Evolutionary conservation across 2,329 filamentous ascomycete species (phyloP).

Genomic region (Byssochlamys sp.): DNA sequence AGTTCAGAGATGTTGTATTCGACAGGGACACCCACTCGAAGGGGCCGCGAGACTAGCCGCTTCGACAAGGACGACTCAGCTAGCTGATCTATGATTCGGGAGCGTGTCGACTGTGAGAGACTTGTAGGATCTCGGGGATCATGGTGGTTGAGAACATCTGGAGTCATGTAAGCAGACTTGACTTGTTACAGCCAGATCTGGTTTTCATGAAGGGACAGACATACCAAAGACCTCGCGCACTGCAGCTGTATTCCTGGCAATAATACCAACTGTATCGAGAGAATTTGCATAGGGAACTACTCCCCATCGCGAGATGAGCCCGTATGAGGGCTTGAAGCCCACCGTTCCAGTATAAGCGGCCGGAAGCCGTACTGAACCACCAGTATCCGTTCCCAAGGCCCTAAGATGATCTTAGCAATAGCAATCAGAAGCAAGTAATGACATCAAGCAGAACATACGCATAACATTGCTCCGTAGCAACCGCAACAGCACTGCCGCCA

Average conservation of each 20-base stretch:
- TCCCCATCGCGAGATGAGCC: constrained; percentile 72
- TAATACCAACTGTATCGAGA: constrained; percentile 75
- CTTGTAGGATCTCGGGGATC: constrained; percentile 70
- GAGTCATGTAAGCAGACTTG: constrained; percentile 3
- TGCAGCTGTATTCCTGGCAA: constrained; percentile 48
- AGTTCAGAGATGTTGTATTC: constrained; percentile 89
- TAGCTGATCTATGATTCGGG: constrained; percentile 39
- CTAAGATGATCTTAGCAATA: constrained; percentile 20
- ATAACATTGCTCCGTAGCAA: constrained; percentile 55
- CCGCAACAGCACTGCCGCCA: constrained; percentile 81
- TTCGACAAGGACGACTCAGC: constrained; percentile 12
- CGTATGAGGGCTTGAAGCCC: constrained; percentile 88
- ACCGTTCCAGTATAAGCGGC: constrained; percentile 76
- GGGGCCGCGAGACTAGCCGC: constrained; percentile 16
- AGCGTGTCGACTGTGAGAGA: constrained; percentile 48
- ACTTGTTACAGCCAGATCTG: not conserved
- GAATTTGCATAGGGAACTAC: constrained; percentile 89
- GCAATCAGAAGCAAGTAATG: constrained; percentile 3
- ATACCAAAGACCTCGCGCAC: constrained; percentile 45
- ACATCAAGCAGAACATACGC: constrained; percentile 33
- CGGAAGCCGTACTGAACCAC: constrained; percentile 76
- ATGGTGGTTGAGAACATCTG: constrained; percentile 46
- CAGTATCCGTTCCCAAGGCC: constrained; percentile 86
- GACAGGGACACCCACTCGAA: constrained; percentile 50
- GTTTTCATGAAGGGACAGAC: constrained; percentile 6